Base-by-base conservation (phyloP, 495 filamentous ascomycete species). In the Cenococcum geophilum region DNA sequence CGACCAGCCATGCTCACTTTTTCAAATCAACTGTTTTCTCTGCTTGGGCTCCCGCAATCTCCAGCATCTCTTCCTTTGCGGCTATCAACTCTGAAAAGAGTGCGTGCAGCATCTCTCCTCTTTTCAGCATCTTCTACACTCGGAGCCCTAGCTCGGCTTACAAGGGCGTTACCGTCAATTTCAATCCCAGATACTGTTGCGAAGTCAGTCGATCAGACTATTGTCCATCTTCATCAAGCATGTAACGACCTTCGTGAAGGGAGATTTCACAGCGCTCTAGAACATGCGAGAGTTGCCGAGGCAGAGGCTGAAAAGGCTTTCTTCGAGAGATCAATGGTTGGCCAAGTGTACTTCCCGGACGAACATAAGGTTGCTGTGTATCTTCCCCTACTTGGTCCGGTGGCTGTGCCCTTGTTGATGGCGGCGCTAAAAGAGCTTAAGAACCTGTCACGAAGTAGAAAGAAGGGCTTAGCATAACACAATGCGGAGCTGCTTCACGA, bases 291-390 rank as follows among this genome's bases (percentile, higher is more conserved):
- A 8, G 84, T 92, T 16, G 95, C 95, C 5, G 91, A 96, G 71
- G 80, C 80, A 1, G 89, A 95, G 68, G 93, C 91, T 0, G 95
- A 98, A 74, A 86, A 86, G 55, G 93, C 91, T 3, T 98, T 98
- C 74, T 98, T 98, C 68, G 95, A 98, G 77, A 96, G 95, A 74
- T 95, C 88, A 69, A 98, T 98, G 93, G 93, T 98, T 45, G 93
- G 93, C 0, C 93, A 97, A 75, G 86, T 97, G 62, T 97, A 89
- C 82, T 98, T 90, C 73, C 93, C 93, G 1, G 95, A 98, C 69
- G 93, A 98, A 75, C 93, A 98, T 70, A 98, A 97, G 74, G 81
- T 97, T n/a, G 95, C 93, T 0, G 93, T 98, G 12, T 98, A 97
- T 69, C 70, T 98, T 63, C 93, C 93, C 14, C 74, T 97, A 14